Conservation (phyloP, 1,139 yeast species). For the Saccharomycopsis crataegensis region DNA sequence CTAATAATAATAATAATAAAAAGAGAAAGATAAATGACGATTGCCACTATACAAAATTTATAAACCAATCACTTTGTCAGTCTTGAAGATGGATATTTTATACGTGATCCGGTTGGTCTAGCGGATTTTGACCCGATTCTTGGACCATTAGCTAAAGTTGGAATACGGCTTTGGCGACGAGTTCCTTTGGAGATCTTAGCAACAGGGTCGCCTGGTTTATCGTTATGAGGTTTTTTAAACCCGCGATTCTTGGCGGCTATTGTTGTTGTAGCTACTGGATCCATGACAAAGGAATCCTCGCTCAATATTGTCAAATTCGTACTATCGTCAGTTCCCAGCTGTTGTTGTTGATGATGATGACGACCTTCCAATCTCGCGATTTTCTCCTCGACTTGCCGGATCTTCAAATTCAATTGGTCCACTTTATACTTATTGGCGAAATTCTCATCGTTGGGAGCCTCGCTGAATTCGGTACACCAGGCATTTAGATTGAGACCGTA, state of each 20-base stretch:
- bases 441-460: constrained; percentile 16
- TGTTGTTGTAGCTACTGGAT: neutral
- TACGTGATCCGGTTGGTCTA: constrained; percentile 2
- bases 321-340: neutral
- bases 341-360: neutral
- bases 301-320: constrained; percentile 1
- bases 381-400: constrained; percentile 12
- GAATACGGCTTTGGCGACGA: constrained; percentile 15
- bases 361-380: constrained; percentile 6
- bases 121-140: constrained; percentile 3
- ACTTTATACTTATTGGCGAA: constrained; percentile 13
- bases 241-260: neutral
- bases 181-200: neutral
- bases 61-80: no score
- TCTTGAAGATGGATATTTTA: neutral
- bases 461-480: constrained; percentile 20
- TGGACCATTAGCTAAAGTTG: constrained; percentile 4
- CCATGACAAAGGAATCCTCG: constrained; percentile 9
- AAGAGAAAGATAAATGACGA: neutral
- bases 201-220: neutral
- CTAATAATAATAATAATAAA: neutral
- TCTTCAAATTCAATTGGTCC: constrained; percentile 13
- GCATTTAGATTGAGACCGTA: constrained; percentile 20
- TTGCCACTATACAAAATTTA: neutral
- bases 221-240: neutral